phyloP scores from a whole-genome alignment of 1,284 basidiomycete genomes.

The Tranzscheliella williamsii region DNA sequence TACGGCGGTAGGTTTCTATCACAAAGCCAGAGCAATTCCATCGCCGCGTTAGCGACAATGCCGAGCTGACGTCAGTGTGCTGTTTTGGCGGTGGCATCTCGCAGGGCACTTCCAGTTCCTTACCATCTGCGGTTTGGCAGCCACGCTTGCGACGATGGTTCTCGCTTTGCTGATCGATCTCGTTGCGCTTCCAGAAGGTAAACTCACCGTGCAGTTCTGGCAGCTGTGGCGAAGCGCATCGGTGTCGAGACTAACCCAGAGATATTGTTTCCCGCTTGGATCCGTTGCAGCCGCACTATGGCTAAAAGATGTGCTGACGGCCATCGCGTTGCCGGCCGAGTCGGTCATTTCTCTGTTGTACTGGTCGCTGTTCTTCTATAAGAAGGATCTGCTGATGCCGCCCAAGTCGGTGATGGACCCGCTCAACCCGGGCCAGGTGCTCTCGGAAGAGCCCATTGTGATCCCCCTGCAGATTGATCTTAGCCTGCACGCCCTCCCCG shows the following conservation, averaged over 20 bases:
- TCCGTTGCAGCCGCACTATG: conserved; percentile 5
- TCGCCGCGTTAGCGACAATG: neutral
- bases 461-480: conserved; percentile 41
- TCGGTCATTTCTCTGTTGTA: conserved; percentile 42
- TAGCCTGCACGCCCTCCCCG: conserved; percentile 44
- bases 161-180: conserved; percentile 17
- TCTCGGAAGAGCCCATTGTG: conserved; percentile 22
- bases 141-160: conserved; percentile 6
- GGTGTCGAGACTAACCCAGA: no score
- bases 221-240: no score
- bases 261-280: no score
- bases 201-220: no score
- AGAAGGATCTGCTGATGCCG: conserved; percentile 39
- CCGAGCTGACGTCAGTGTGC: neutral
- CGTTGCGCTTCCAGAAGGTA: conserved; percentile 12
- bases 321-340: conserved; percentile 34
- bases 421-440: conserved; percentile 36
- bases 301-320: conserved; percentile 20
- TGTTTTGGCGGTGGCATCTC: neutral
- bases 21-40: neutral
- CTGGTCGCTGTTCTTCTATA: conserved; percentile 36
- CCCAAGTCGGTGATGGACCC: conserved; percentile 31
- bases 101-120: conserved; percentile 26
- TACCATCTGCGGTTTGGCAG: conserved; percentile 26
- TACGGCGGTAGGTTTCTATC: conserved; percentile 34